Conservation (phyloP, 1,284 basidiomycete species). For the Schizopora paradoxa region DNA sequence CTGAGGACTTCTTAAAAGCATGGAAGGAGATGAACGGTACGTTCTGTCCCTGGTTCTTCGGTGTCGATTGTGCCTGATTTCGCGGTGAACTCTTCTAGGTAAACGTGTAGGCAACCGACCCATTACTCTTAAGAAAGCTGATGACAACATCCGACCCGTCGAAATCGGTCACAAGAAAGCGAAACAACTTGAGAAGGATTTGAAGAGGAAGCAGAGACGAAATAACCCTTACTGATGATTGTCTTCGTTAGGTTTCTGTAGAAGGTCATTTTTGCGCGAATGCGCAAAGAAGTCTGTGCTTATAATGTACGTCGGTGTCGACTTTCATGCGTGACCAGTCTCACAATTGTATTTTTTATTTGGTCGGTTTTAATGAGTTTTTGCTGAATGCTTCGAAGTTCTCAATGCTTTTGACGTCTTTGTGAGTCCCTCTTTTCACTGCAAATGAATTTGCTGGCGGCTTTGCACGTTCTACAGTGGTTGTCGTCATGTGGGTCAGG, state of each 20-base stretch:
- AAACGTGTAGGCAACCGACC: constrained; percentile 97
- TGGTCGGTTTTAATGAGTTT: too few species aligned
- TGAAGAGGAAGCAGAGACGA: constrained; percentile 81
- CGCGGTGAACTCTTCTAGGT: constrained; percentile 42
- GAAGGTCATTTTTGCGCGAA: too few species aligned
- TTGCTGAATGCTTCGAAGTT: too few species aligned
- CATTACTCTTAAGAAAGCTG: constrained; percentile 86
- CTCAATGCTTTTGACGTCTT: neutral
- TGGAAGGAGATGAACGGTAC: constrained; percentile 99
- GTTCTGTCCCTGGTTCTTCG: constrained; percentile 24
- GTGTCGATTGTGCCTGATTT: constrained; percentile 5
- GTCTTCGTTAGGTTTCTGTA: too few species aligned
- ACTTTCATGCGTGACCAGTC: neutral
- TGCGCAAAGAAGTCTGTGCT: too few species aligned
- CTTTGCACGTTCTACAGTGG: too few species aligned
- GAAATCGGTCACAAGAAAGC: constrained; percentile 92
- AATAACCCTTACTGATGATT: constrained; percentile 58
- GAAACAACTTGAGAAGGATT: constrained; percentile 69
- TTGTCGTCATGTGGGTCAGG: too few species aligned
- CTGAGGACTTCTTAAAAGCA: constrained; percentile 95
- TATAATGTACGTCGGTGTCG: too few species aligned
- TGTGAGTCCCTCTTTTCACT: too few species aligned
- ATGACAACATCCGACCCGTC: constrained; percentile 80
- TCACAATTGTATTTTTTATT: neutral
- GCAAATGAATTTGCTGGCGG: too few species aligned